A percentile compares a stretch with the other conserved stretches of the same genome.
These are phyloP conservation scores for Wilcoxina mikolae DNA, from an alignment of 495 filamentous ascomycete species.

Conservation along the genomic window DNA sequence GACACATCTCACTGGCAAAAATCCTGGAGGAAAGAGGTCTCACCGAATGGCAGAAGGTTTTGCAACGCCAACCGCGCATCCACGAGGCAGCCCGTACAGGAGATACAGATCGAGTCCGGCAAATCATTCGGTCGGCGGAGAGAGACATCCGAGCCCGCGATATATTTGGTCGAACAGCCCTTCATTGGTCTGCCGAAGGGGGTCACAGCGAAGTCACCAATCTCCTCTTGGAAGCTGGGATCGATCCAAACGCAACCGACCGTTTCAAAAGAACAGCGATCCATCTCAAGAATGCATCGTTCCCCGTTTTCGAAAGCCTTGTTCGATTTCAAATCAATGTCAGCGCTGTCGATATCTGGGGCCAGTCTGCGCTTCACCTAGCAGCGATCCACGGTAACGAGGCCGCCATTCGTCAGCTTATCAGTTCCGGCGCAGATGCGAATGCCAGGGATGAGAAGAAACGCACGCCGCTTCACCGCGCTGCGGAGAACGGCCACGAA, in stretches of 20 bases:
- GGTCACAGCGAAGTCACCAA: neutral
- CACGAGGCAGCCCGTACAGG: neutral
- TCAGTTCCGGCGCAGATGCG: slow-evolving; percentile 2
- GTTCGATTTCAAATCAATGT: neutral
- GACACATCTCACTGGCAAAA: neutral
- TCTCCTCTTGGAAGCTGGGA: neutral
- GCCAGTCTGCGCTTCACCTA: slow-evolving; percentile 29
- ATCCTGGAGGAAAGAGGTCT: neutral
- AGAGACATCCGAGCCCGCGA: too few relatives aligned
- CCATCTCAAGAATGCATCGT: slow-evolving; percentile 35
- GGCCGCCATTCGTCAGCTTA: neutral
- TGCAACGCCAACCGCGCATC: neutral
- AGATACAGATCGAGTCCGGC: neutral
- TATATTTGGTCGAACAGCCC: neutral
- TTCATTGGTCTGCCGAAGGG: neutral
- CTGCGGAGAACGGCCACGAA: neutral
- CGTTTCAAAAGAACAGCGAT: slow-evolving; percentile 28
- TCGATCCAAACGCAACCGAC: neutral
- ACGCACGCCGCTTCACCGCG: slow-evolving; percentile 13
- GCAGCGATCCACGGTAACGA: slow-evolving; percentile 31
- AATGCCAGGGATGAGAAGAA: slow-evolving; percentile 1
- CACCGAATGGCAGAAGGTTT: neutral
- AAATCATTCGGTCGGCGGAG: too few relatives aligned
- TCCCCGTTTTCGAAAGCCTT: slow-evolving; percentile 2
- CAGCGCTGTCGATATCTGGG: slow-evolving; percentile 8